A percentile compares a stretch with the other conserved stretches of the same genome.
Evolutionary conservation across 495 filamentous ascomycete genomes (phyloP).

Genomic region (Aspergillus sclerotioniger): DNA sequence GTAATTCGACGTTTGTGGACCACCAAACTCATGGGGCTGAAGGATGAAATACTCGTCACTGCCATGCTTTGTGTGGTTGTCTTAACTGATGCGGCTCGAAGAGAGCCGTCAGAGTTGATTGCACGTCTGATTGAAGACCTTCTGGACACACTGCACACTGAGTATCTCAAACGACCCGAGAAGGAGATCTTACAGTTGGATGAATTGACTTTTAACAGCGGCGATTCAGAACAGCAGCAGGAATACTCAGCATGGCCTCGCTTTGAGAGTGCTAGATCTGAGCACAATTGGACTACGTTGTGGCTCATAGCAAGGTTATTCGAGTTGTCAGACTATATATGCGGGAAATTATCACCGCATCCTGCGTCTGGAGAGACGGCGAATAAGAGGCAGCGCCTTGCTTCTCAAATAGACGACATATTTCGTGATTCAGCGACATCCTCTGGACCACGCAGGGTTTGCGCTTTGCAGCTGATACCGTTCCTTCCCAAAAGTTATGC

Average conservation of each 20-base stretch:
- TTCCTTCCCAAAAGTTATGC: conserved; percentile 57
- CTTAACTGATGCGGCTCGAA: conserved; percentile 26
- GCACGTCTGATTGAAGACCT: conserved; percentile 50
- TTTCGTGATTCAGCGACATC: conserved; percentile 57
- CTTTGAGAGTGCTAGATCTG: conserved; percentile 42
- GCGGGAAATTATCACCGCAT: conserved; percentile 12
- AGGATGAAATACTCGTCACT: conserved; percentile 72
- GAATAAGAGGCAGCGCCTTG: conserved; percentile 62
- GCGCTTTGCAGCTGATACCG: conserved; percentile 74
- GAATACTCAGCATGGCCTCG: conserved; percentile 37
- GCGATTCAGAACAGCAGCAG: conserved; percentile 13
- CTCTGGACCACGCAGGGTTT: conserved; percentile 55
- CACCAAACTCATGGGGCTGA: conserved; percentile 56
- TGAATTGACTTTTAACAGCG: conserved; percentile 60
- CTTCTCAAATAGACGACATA: conserved; percentile 57
- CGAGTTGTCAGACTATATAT: conserved; percentile 29
- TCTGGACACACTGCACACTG: conserved; percentile 60
- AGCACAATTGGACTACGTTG: conserved; percentile 48
- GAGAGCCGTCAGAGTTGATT: conserved; percentile 29
- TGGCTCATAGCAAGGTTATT: conserved; percentile 40
- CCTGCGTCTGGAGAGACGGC: conserved; percentile 22
- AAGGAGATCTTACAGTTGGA: conserved; percentile 74
- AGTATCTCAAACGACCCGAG: conserved; percentile 69
- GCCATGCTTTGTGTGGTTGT: conserved; percentile 57
- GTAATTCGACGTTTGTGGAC: conserved; percentile 73